Evolutionary conservation across 2,329 filamentous ascomycete species (phyloP), one percentile per base, ranked within the genome.

Genomic region (Trichophyton verrucosum): DNA sequence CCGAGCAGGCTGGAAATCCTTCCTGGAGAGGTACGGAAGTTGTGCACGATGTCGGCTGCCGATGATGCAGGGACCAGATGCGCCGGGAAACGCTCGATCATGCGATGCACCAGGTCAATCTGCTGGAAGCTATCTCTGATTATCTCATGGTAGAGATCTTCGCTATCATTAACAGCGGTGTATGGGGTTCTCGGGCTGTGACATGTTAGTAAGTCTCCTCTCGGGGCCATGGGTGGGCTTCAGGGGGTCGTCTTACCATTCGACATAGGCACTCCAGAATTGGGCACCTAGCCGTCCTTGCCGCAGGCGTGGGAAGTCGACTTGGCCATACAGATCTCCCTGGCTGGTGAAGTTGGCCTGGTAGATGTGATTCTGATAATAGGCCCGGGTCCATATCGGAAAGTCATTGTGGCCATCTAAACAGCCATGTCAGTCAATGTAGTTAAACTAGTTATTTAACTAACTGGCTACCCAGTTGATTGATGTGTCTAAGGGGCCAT

Each of bases 391-490:
- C 30, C 86, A 73, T 44, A 94, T 86, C 24, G 92, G 82, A 57
- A 97, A 80, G 71, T 97, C 92, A 74, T 95, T 87, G 71, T 96
- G 91, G 0, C 91, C 91, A 73, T 96, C 91, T 91, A 38, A 38
- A 38, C 33, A 9, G 11, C 33, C 33, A 38, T 11, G 44, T 47
- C 20, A 20, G 9, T 47, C 17, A 47, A 20, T 22, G 4, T 47
- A n/a, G n/a, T n/a, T n/a, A 20, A 20, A 9, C 15, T 5, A 47
- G 3, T 3, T 5, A 47, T 0, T 3, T 44, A 36, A 36, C 33
- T 2, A 27, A 20, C 1, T 20, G 20, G 24, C 7, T 30, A 30
- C 6, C 27, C 6, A 30, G 27, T 30, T 30, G 27, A 6, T 30
- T 30, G 27, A 30, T 30, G 6, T 30, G 27, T 30, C 8, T 47